Evolutionary conservation across 2,329 filamentous ascomycete species (phyloP), one percentile per base, ranked within the genome.

Genomic region (Ophiostoma sp.): DNA sequence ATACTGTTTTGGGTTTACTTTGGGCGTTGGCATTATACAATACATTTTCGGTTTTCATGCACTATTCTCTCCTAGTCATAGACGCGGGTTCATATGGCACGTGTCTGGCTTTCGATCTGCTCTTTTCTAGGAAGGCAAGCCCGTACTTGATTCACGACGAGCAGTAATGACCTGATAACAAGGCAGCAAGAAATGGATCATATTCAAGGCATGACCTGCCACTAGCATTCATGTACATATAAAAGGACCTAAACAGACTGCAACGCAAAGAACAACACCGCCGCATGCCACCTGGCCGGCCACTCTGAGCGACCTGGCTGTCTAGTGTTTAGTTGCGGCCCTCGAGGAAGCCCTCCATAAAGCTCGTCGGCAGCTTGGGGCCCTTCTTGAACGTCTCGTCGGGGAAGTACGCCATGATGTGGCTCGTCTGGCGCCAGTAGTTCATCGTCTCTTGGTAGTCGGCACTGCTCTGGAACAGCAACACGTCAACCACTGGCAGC

Each of bases 391-490:
- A 86, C 79, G 84, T 86, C 79, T 98, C 93, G 75, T 88, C 85
- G 77, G 93, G 88, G 85, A 98, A 99, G 81, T 97, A 99, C 75
- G 95, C 93, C 86, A 99, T 92, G 74, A 99, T 86, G 79, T 99
- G 95, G 72, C 91, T 91, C 71, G 93, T 85, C 81, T 99, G 95
- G 81, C 97, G 97, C 95, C 95, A 99, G 85, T 91, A 99, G 83
- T 99, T 99, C 84, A 99, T 87, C 67, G 91, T 99, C 85, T 99
- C 95, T 90, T 99, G 95, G 78, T 89, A 98, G 79, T 99, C 95
- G 74, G 90, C 87, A 77, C 97, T 89, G 77, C 92, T 96, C 81
- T 97, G 91, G 81, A 92, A 90, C 62, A 99, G 80, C 69, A 99
- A 83, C 68, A 97, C 90, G 76, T 99, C 95, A 66, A 97, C 89